Conservation (phyloP, 139 green algal species). For the Coelastrella sp. region DNA sequence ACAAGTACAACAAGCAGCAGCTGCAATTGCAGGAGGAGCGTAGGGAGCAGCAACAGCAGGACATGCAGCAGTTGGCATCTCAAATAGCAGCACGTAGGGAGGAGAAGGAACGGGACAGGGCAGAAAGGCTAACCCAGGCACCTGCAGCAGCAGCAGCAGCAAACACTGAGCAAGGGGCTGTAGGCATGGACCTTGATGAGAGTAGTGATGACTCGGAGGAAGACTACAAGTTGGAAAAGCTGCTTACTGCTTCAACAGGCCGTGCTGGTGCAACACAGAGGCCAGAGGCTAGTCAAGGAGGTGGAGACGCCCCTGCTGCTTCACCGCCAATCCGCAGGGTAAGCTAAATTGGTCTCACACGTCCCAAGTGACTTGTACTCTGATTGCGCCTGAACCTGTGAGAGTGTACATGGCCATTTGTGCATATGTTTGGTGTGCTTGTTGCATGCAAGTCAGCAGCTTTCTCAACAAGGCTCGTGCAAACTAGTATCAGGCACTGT, state of each 20-base stretch:
- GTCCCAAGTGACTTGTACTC: too few relatives aligned
- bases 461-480: not conserved
- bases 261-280: not conserved
- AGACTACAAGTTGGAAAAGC: slow-evolving; percentile 15
- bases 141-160: slow-evolving; percentile 15
- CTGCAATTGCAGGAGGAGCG: slow-evolving; percentile 11
- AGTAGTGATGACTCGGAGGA: not conserved
- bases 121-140: not conserved
- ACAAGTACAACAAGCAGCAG: not conserved
- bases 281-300: not conserved
- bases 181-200: not conserved
- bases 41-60: slow-evolving; percentile 26
- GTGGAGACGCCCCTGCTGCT: not conserved
- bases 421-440: too few relatives aligned
- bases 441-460: not conserved
- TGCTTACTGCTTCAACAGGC: not conserved
- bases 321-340: not conserved
- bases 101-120: not conserved
- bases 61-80: not conserved
- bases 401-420: too few relatives aligned
- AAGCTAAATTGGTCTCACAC: too few relatives aligned
- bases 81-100: not conserved
- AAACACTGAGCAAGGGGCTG: slow-evolving; percentile 4
- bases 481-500: too few relatives aligned
- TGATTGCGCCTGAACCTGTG: too few relatives aligned